phyloP scores from a whole-genome alignment of 306 rosid species.

The Trifolium fragiferum region DNA sequence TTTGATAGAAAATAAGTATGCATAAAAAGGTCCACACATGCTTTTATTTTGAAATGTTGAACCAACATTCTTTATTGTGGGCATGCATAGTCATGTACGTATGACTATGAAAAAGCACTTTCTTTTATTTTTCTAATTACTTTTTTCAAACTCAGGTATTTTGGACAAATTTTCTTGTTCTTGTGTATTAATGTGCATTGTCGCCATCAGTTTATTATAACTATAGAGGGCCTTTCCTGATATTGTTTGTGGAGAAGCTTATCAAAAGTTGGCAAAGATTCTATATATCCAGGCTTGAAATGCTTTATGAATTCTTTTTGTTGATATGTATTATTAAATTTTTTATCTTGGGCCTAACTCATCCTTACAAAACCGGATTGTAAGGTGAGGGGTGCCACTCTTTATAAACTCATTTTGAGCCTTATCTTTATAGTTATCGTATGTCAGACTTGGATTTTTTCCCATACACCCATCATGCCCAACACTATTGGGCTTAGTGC shows the following conservation, averaged over 20 bases:
- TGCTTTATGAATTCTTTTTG: conserved; percentile 33
- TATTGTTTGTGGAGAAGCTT: conserved; percentile 28
- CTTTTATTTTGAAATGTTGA: conserved; percentile 17
- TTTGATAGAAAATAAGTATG: conserved; percentile 24
- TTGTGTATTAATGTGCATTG: conserved; percentile 8
- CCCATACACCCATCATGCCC: too few relatives aligned
- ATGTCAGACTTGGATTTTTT: too few relatives aligned
- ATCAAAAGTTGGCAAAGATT: conserved; percentile 29
- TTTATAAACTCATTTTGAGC: too few relatives aligned
- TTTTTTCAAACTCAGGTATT: conserved; percentile 27
- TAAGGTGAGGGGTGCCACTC: too few relatives aligned
- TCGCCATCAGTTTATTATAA: conserved; percentile 20
- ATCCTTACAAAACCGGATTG: too few relatives aligned
- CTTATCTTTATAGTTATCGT: too few relatives aligned
- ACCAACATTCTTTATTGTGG: conserved; percentile 21
- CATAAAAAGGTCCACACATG: conserved; percentile 10
- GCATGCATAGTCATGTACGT: conserved; percentile 25
- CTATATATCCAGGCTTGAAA: conserved; percentile 16
- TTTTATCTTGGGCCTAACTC: too few relatives aligned
- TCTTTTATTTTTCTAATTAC: not conserved
- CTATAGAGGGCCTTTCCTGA: conserved; percentile 3
- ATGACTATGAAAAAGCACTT: not conserved
- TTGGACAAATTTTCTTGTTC: conserved; percentile 7
- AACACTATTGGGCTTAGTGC: too few relatives aligned
- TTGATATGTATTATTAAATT: conserved; percentile 5